Conservation (phyloP, 139 green algal genomes). For the Chloropicon primus region DNA sequence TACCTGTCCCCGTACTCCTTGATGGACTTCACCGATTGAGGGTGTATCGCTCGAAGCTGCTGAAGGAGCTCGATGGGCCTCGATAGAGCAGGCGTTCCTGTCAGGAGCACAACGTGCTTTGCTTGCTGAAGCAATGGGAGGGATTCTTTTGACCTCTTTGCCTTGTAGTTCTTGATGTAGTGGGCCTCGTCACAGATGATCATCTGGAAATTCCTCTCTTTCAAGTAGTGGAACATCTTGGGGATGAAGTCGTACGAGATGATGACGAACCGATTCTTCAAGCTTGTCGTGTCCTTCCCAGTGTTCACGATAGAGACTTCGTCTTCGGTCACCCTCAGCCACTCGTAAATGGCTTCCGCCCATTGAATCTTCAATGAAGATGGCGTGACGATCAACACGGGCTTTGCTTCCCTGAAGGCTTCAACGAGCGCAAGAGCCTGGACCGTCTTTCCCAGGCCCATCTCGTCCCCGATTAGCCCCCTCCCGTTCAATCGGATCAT, state of each 20-base stretch:
- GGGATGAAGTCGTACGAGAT: conserved; percentile 28
- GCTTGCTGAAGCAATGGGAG: conserved; percentile 14
- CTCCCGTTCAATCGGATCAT: conserved; percentile 50
- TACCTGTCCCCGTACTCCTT: conserved; percentile 25
- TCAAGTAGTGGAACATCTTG: conserved; percentile 6
- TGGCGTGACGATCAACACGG: conserved; percentile 37
- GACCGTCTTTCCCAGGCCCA: conserved; percentile 34
- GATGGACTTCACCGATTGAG: conserved; percentile 20
- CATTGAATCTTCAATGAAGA: conserved; percentile 16
- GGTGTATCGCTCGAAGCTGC: conserved; percentile 33
- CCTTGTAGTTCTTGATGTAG: conserved; percentile 24
- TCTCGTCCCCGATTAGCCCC: conserved; percentile 34
- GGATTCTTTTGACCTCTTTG: conserved; percentile 12
- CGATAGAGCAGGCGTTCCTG: conserved; percentile 29
- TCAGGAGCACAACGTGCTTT: conserved; percentile 21
- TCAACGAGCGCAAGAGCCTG: conserved; percentile 25
- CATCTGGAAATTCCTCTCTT: conserved; percentile 8
- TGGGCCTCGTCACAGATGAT: conserved; percentile 44
- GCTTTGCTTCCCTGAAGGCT: conserved; percentile 26
- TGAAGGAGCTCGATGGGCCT: conserved; percentile 32
- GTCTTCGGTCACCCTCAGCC: conserved; percentile 6
- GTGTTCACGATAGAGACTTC: neutral
- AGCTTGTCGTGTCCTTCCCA: conserved; percentile 3
- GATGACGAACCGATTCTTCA: conserved; percentile 14
- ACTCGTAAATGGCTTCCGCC: conserved; percentile 9